Base-by-base conservation (phyloP, 2,329 filamentous ascomycete species). In the Claviceps pazoutovae region DNA sequence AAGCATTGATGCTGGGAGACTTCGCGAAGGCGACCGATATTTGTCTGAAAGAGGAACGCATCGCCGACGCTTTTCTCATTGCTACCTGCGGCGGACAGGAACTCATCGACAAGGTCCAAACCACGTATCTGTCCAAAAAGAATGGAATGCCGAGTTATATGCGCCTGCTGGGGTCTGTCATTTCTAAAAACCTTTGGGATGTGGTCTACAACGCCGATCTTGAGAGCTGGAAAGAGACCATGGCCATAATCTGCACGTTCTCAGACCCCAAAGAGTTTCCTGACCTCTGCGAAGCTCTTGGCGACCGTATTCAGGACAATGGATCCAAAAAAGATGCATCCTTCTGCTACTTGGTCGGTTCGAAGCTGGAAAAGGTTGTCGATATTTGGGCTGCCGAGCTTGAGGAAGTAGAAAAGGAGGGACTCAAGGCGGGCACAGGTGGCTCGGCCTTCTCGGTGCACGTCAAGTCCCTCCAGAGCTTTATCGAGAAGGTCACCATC, bases 401-500 rank as follows among this genome's bases (percentile, higher is more conserved):
- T 16, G 79, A 88, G 58, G 89, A 97, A 68, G 79, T 82, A 23
- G 89, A 96, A 67, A 80, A 84, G 60, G 80, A 82, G 45, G 82
- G 81, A 13, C 73, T 94, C 55, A 77, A 88, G 60, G 78, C 83
- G 56, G 74, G 78, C 19, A 76, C 76, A 23, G 80, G 80, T 37
- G 87, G 89, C 61, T 91, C 87, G 21, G 85, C 82, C 53, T 98
- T 96, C 70, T 95, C 91, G 0, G 82, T 97, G 48, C 93, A 97
- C 61, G 89, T 91, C 51, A 82, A 83, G 55, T 84, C 86, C 46
- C 73, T 98, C 44, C 93, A 97, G 67, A 84, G 86, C 58, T 91
- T 98, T 63, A 95, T 98, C 56, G 93, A 98, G 71, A 98, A 98
- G 74, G 93, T 98, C 46, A 95, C 90, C 0, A 80, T 98, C 51